phyloP scores from a whole-genome alignment of 2,329 filamentous ascomycete genomes.

The Diaporthe sp. region DNA sequence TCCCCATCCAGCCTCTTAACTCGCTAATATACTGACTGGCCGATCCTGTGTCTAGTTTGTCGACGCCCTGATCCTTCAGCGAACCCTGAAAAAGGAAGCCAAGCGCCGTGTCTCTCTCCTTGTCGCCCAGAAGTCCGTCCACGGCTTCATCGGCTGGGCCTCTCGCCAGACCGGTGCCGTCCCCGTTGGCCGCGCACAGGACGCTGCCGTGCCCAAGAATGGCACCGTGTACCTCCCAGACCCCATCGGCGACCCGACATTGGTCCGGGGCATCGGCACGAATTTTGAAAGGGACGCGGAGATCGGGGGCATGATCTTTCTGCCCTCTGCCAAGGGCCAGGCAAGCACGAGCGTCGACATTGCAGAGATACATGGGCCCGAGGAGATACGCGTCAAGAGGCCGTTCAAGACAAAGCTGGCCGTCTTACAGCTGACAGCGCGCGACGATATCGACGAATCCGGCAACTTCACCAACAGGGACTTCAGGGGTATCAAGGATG shows the following conservation, averaged over 20 bases:
- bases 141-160: conserved; percentile 89
- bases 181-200: conserved; percentile 92
- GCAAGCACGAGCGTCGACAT: conserved; percentile 86
- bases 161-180: conserved; percentile 89
- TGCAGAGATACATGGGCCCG: conserved; percentile 79
- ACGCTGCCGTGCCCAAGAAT: conserved; percentile 81
- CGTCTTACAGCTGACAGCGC: conserved; percentile 83
- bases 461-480: conserved; percentile 70
- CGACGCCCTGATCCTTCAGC: conserved; percentile 92
- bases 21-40: background rate
- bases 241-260: conserved; percentile 83
- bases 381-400: conserved; percentile 88
- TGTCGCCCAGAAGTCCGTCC: conserved; percentile 95
- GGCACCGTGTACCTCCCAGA: conserved; percentile 92
- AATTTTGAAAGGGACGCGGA: conserved; percentile 83
- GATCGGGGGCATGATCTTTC: conserved; percentile 83
- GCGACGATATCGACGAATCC: conserved; percentile 75
- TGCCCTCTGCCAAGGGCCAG: conserved; percentile 84
- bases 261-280: conserved; percentile 82
- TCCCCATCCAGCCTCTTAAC: conserved; percentile 14
- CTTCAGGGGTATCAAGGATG: conserved; percentile 63
- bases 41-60: conserved; percentile 74
- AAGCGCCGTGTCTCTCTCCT: conserved; percentile 91
- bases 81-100: conserved; percentile 86
- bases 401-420: conserved; percentile 83